Conservation (phyloP, 2,329 filamentous ascomycete genomes). For the Sporothrix schenckii region DNA sequence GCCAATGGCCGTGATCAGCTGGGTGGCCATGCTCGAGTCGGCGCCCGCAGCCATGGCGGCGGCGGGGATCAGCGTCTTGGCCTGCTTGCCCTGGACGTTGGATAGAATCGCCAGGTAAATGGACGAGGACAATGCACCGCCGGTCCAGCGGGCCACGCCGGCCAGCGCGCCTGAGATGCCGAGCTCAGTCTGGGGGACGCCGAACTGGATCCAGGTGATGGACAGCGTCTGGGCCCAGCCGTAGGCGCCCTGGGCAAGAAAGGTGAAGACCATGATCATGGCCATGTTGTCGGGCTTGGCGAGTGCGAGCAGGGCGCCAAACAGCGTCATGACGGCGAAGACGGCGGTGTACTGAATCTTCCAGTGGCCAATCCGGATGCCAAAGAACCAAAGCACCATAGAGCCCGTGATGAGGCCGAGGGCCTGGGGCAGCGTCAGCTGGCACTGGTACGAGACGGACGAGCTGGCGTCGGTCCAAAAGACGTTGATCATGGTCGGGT, state of each 20-base stretch:
- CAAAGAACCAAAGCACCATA: constrained; percentile 47
- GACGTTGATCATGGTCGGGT: constrained; percentile 47
- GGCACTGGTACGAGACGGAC: not conserved
- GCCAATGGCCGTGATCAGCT: constrained; percentile 19
- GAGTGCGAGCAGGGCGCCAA: constrained; percentile 49
- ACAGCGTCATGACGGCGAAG: constrained; percentile 50
- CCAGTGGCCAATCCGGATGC: constrained; percentile 48
- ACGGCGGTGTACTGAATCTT: constrained; percentile 50
- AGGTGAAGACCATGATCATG: constrained; percentile 53
- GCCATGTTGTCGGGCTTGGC: constrained; percentile 49
- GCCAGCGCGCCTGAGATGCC: constrained; percentile 50
- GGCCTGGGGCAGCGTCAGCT: constrained; percentile 49
- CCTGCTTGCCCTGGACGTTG: constrained; percentile 43
- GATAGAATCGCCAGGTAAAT: constrained; percentile 49
- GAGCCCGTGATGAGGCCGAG: constrained; percentile 50
- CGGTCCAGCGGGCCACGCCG: constrained; percentile 50
- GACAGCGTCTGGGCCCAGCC: constrained; percentile 52
- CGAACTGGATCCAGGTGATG: constrained; percentile 53
- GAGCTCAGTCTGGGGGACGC: constrained; percentile 52
- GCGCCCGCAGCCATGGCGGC: constrained; percentile 42
- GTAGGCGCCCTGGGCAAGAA: constrained; percentile 49
- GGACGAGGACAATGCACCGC: constrained; percentile 47
- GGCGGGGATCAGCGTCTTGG: constrained; percentile 41
- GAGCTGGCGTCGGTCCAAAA: constrained; percentile 27
- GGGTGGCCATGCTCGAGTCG: not conserved